Evolutionary conservation across 169 alveolate species (phyloP), one percentile per base, ranked within the genome.

Genomic region (Babesia sp.): DNA sequence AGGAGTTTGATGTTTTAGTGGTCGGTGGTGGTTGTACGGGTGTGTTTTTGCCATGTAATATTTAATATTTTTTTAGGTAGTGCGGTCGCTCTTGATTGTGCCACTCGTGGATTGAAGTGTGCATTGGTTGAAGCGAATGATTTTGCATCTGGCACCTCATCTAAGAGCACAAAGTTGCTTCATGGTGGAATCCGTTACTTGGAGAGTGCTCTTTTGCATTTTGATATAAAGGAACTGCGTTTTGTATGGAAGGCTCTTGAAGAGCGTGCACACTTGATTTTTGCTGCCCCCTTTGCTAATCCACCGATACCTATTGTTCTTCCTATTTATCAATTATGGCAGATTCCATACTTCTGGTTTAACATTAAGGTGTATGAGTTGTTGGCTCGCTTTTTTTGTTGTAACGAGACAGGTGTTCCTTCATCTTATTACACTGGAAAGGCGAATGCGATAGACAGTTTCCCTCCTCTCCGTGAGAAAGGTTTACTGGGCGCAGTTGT

Each of bases 181-280:
- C 99, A 96, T 73, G 99, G 99, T 18, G 99, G 99, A 18, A 90
- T 96, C 20, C 90, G 99, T 63, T 96, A 96, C 83, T 90, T 95
- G 57, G 95, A 94, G 72, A 87, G 83, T 61, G 97, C 95, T 12
- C 73, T 91, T 39, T 57, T 85, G 22, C 75, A 83, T n/a, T 85
- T 94, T 26, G 94, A 93, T 71, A 59, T 82, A 53, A 67, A 85
- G 28, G 96, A 92, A 79, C 83, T 75, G 63, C 79, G 78, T 22
- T 83, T 95, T 44, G 97, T 96, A 24, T 90, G 94, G 85, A 97
- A 95, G 77, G 97, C 97, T 8, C 88, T 96, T 54, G 93, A 80
- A 53, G 99, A 96, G 80, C 90, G 99, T 66, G 94, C 96, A 16
- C 94, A 91, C 81, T 64, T 95, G 77, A 63, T 96, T 48, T 83